Evolutionary conservation across 306 rosid genomes (phyloP).

Genomic region (Echinosophora koreensis): DNA sequence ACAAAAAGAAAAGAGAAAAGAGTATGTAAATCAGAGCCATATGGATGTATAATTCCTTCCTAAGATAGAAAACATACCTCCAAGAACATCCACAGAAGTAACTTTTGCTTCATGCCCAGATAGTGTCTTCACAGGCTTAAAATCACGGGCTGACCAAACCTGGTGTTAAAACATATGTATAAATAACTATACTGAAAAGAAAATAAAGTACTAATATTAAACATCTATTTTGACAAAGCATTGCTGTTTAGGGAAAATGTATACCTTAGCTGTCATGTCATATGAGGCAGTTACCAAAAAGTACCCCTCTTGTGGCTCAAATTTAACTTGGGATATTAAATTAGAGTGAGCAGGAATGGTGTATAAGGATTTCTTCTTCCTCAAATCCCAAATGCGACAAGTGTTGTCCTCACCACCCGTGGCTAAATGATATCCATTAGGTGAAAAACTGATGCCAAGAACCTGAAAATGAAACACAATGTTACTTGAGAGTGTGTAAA

Average conservation of each 20-base stretch:
- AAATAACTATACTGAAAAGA: slow-evolving; percentile 39
- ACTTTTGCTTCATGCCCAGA: slow-evolving; percentile 96
- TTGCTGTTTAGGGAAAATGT: slow-evolving; percentile 30
- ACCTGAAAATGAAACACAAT: slow-evolving; percentile 60
- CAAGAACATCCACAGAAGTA: slow-evolving; percentile 78
- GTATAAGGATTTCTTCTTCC: slow-evolving; percentile 87
- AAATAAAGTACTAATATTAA: slow-evolving; percentile 18
- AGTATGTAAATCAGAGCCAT: slow-evolving; percentile 7
- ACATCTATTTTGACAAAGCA: slow-evolving; percentile 28
- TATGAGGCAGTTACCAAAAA: slow-evolving; percentile 90
- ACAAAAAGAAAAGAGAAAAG: slow-evolving; percentile 5
- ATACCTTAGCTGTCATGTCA: slow-evolving; percentile 96
- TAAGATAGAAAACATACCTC: slow-evolving; percentile 64
- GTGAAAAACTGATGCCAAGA: slow-evolving; percentile 86
- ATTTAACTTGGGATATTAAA: slow-evolving; percentile 89
- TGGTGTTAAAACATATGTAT: slow-evolving; percentile 47
- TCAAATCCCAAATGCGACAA: slow-evolving; percentile 92
- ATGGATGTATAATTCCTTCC: slow-evolving; percentile 23
- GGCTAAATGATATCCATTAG: slow-evolving; percentile 93
- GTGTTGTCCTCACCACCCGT: slow-evolving; percentile 93
- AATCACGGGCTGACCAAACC: slow-evolving; percentile 97
- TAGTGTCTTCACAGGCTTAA: slow-evolving; percentile 88
- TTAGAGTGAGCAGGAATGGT: slow-evolving; percentile 94
- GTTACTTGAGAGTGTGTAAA: background rate
- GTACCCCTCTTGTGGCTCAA: slow-evolving; percentile 97